A percentile compares a stretch with the other conserved stretches of the same genome.
These are phyloP conservation scores for Mallotus nudiflorus DNA, from an alignment of 345 rosid genomes.

Conservation along the genomic window DNA sequence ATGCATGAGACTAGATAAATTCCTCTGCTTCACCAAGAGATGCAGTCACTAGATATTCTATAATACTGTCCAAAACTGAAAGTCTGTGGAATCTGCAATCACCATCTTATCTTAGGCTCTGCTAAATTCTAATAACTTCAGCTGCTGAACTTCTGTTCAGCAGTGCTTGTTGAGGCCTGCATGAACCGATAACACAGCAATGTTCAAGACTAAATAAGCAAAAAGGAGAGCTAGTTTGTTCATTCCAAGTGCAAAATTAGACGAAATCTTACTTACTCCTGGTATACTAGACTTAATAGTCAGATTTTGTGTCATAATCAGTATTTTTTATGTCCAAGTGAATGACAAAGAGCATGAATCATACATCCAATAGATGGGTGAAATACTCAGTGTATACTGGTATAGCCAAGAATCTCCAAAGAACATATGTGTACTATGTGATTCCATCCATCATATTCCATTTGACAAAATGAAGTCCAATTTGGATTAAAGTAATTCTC, in stretches of 20 bases:
- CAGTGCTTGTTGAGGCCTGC: conserved; percentile 80
- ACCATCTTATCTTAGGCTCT: neutral
- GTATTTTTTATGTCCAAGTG: no score
- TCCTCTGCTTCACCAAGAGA: conserved; percentile 24
- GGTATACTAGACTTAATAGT: no score
- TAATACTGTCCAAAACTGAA: conserved; percentile 27
- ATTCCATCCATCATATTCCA: no score
- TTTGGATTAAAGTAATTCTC: no score
- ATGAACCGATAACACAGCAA: conserved; percentile 20
- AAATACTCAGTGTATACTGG: no score
- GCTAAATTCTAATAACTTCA: conserved; percentile 29
- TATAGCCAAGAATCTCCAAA: no score
- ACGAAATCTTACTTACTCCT: no score
- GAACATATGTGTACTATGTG: neutral
- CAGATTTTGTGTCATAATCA: no score
- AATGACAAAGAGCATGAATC: no score
- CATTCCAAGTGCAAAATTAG: neutral
- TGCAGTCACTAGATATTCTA: conserved; percentile 4
- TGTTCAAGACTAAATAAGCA: conserved; percentile 1
- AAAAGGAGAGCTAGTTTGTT: neutral
- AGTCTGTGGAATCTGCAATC: conserved; percentile 2
- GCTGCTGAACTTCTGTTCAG: conserved; percentile 65
- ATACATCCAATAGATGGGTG: no score
- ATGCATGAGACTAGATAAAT: neutral
- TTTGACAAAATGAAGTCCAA: no score